Percentiles rank a stretch among this genome's conserved stretches.
Evolutionary conservation across 192 early-diverging fungal species (phyloP).

Genomic region (Rhizophagus prolifer): DNA sequence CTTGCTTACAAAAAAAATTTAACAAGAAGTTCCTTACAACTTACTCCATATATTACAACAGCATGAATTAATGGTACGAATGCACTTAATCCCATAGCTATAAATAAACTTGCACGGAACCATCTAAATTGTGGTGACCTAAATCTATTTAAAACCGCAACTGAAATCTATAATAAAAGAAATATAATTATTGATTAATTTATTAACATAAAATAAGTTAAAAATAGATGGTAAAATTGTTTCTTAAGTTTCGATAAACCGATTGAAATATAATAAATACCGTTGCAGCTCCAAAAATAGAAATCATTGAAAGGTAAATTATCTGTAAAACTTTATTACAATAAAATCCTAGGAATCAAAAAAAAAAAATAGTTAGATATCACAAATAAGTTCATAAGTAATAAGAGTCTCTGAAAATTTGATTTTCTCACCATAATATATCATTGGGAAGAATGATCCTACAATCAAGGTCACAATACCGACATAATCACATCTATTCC

Average conservation of each 20-base stretch:
- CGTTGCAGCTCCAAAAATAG: slow-evolving; percentile 62
- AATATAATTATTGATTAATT: neutral
- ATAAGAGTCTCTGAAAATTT: neutral
- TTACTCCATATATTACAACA: slow-evolving; percentile 65
- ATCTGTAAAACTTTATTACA: slow-evolving; percentile 44
- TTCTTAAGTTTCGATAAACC: too few relatives aligned
- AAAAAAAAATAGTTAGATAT: neutral
- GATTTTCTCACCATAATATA: slow-evolving; percentile 45
- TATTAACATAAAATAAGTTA: neutral
- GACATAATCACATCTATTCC: slow-evolving; percentile 92
- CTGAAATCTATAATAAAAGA: slow-evolving; percentile 40
- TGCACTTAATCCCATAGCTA: slow-evolving; percentile 75
- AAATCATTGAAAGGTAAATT: slow-evolving; percentile 62
- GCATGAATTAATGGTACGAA: slow-evolving; percentile 74
- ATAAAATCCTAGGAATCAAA: slow-evolving; percentile 41
- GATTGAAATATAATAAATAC: slow-evolving; percentile 33
- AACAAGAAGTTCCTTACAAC: slow-evolving; percentile 2
- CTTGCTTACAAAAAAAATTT: too few relatives aligned
- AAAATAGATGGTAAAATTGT: too few relatives aligned
- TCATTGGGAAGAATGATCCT: slow-evolving; percentile 53
- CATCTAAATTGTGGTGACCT: slow-evolving; percentile 73
- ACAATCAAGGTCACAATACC: slow-evolving; percentile 86
- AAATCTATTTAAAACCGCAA: slow-evolving; percentile 65
- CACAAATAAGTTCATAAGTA: neutral
- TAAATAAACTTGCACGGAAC: slow-evolving; percentile 76